These are phyloP conservation scores for Rhodosporidiobolus sp. DNA, from an alignment of 768 basidiomycete species.

Conservation along the genomic window DNA sequence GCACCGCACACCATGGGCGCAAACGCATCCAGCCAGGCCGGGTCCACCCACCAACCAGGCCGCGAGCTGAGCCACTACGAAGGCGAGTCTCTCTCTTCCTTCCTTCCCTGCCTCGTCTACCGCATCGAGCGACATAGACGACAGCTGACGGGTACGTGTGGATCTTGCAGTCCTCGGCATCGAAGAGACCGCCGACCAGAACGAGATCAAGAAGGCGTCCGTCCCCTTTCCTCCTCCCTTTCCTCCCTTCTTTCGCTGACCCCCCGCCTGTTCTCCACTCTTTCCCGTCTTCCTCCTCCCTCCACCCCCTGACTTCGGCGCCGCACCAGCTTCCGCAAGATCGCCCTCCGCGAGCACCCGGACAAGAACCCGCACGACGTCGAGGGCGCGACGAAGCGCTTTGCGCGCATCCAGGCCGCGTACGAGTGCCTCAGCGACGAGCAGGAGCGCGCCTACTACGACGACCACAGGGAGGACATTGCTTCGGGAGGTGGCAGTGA, in stretches of 20 bases:
- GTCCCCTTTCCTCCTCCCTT: conserved; percentile 2
- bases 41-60: not conserved
- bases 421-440: conserved; percentile 94
- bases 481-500: conserved; percentile 52
- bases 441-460: conserved; percentile 99
- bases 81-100: not conserved
- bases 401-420: conserved; percentile 85
- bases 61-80: conserved; percentile 16
- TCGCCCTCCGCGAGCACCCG: conserved; percentile 49
- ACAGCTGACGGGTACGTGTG: not conserved
- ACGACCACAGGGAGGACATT: conserved; percentile 60
- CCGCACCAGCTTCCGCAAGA: conserved; percentile 41
- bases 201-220: conserved; percentile 45
- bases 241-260: not conserved
- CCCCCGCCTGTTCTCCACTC: not conserved
- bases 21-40: not conserved
- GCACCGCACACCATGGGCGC: conserved; percentile 22
- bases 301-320: conserved; percentile 6
- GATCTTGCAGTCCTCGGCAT: conserved; percentile 30
- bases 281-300: not conserved
- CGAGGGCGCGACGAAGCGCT: conserved; percentile 80
- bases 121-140: too few relatives aligned
- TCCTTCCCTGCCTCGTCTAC: not conserved
- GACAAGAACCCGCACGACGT: conserved; percentile 73
- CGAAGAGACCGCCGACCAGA: conserved; percentile 16